A percentile compares a stretch with the other conserved stretches of the same genome.
phyloP scores from a whole-genome alignment of 306 rosid species.

The Casuarina cunninghamiana region DNA sequence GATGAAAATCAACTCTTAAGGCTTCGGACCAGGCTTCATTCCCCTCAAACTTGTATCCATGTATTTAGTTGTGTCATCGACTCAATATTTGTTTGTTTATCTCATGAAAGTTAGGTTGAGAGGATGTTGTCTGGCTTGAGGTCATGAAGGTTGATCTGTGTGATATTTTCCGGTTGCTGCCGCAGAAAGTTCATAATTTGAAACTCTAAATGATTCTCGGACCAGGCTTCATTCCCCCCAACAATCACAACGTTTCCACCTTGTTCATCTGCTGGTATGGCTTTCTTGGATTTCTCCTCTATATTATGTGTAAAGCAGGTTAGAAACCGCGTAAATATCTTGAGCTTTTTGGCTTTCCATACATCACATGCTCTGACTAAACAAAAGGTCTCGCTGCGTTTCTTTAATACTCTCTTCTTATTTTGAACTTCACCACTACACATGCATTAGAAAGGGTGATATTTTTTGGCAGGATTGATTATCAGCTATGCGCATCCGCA shows the following conservation, averaged over 20 bases:
- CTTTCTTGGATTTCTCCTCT: not conserved
- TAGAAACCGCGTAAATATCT: not conserved
- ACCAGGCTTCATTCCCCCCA: slow-evolving; percentile 92
- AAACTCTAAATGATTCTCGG: slow-evolving; percentile 55
- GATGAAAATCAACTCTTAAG: slow-evolving; percentile 16
- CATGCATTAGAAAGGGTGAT: not conserved
- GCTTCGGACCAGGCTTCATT: slow-evolving; percentile 98
- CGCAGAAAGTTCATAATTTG: not conserved
- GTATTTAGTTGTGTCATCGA: too few relatives aligned
- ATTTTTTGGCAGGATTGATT: not conserved
- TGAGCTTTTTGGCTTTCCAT: not conserved
- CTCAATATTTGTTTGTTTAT: not conserved
- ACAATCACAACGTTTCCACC: slow-evolving; percentile 11
- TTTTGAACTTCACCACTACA: not conserved
- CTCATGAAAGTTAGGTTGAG: slow-evolving; percentile 56
- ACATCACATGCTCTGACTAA: too few relatives aligned
- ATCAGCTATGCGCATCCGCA: not conserved
- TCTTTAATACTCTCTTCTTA: too few relatives aligned
- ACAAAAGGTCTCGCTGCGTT: too few relatives aligned
- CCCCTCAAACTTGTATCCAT: slow-evolving; percentile 51
- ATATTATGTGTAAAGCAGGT: not conserved
- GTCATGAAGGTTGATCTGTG: slow-evolving; percentile 31
- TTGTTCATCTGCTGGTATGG: not conserved
- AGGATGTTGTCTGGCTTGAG: slow-evolving; percentile 83
- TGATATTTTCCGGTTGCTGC: slow-evolving; percentile 13